A percentile compares a stretch with the other conserved stretches of the same genome.
Conservation (phyloP, 140 eudicot genomes). For the Anethum foeniculum region DNA sequence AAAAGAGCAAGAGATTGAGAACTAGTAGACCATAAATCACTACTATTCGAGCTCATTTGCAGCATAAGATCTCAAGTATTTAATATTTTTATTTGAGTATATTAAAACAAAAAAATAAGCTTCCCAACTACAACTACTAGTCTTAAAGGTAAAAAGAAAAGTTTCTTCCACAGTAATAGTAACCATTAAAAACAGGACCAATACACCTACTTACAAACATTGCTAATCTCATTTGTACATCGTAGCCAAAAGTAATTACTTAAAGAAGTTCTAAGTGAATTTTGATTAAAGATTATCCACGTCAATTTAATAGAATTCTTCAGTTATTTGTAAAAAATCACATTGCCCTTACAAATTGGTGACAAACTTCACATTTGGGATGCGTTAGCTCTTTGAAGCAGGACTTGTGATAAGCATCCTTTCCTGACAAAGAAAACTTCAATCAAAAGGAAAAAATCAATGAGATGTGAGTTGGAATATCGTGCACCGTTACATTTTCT, state of each 20-base stretch:
- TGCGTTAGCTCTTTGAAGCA: conserved; percentile 91
- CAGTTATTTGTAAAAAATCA: not conserved
- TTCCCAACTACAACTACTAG: not conserved
- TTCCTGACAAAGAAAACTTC: conserved; percentile 96
- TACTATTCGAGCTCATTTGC: not conserved
- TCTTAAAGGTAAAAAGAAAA: not conserved
- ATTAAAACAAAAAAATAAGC: not conserved
- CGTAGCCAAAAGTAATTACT: not conserved
- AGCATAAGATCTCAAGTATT: not conserved
- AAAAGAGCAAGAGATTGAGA: not conserved
- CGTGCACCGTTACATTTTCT: not conserved
- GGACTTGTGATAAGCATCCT: conserved; percentile 70
- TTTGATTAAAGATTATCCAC: not conserved
- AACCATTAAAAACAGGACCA: not conserved
- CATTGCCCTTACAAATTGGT: conserved; percentile 58
- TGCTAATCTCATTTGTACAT: not conserved
- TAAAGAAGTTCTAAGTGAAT: not conserved
- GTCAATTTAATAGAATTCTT: conserved; percentile 7
- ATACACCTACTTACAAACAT: not conserved
- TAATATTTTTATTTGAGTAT: not conserved
- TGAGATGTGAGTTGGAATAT: conserved; percentile 24
- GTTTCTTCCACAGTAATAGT: not conserved
- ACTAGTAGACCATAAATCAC: not conserved
- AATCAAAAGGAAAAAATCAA: conserved; percentile 42
- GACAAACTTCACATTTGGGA: conserved; percentile 97